Percentiles rank a stretch among this genome's conserved stretches.
These are phyloP conservation scores for Pseudopithomyces maydicus DNA, from an alignment of 2,329 filamentous ascomycete genomes.

Conservation along the genomic window DNA sequence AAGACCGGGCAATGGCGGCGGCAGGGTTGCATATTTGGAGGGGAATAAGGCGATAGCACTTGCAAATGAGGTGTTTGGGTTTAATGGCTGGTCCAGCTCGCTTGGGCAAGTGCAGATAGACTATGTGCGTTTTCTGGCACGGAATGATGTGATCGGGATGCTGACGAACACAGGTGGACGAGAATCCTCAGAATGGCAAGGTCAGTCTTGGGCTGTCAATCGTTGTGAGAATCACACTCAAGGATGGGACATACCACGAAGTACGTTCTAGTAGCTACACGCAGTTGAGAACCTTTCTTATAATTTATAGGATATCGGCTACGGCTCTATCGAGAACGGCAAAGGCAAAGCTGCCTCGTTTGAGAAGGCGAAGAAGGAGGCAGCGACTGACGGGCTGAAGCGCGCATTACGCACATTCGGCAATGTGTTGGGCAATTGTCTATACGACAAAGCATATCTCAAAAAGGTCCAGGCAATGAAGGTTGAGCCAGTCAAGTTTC, in stretches of 20 bases:
- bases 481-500: constrained; percentile 75
- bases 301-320: constrained; percentile 75
- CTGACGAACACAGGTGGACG: constrained; percentile 66
- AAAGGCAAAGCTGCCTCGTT: constrained; percentile 95
- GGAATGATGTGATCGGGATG: not conserved
- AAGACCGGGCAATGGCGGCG: constrained; percentile 78
- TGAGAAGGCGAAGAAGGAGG: constrained; percentile 98
- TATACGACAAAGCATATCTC: constrained; percentile 96
- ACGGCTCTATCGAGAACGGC: constrained; percentile 94
- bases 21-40: constrained; percentile 91
- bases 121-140: constrained; percentile 62
- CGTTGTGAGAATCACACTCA: constrained; percentile 85
- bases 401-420: constrained; percentile 89
- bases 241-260: constrained; percentile 95
- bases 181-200: constrained; percentile 76
- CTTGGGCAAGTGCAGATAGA: constrained; percentile 95
- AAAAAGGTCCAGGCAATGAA: constrained; percentile 90
- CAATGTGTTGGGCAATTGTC: constrained; percentile 96
- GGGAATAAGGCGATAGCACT: constrained; percentile 96
- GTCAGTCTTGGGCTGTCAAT: constrained; percentile 87
- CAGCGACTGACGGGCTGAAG: constrained; percentile 92
- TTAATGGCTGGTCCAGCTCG: constrained; percentile 97
- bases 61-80: constrained; percentile 93
- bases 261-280: constrained; percentile 37
- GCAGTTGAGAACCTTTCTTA: not conserved